Percentiles rank a stretch among this genome's conserved stretches.
phyloP scores from a whole-genome alignment of 2,329 filamentous ascomycete species.

The Trichophyton benhamiae region DNA sequence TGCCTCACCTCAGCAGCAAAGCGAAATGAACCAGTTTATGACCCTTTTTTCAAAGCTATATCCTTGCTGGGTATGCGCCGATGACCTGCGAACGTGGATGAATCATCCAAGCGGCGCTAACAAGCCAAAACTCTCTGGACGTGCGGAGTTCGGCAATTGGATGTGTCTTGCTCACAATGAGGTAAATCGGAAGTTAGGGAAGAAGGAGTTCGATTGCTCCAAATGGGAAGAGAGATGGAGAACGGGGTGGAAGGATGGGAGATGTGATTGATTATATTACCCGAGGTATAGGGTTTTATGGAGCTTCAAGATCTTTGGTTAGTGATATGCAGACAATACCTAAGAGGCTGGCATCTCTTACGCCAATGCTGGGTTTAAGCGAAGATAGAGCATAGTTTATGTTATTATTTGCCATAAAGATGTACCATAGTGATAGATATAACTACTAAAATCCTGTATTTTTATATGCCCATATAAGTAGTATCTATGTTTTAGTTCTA shows the following conservation, averaged over 20 bases:
- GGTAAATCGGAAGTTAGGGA: conserved; percentile 63
- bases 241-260: conserved; percentile 65
- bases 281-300: background rate
- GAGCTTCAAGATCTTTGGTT: background rate
- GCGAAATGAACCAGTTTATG: conserved; percentile 67
- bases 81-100: conserved; percentile 80
- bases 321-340: background rate
- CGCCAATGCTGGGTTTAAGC: background rate
- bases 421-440: background rate
- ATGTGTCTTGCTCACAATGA: conserved; percentile 42
- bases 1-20: conserved; percentile 58
- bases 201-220: conserved; percentile 77
- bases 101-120: conserved; percentile 45
- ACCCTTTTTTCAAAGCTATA: conserved; percentile 73
- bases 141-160: conserved; percentile 38
- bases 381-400: background rate
- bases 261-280: conserved; percentile 42
- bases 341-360: background rate
- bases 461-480: background rate
- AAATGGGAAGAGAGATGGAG: conserved; percentile 91
- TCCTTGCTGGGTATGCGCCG: conserved; percentile 89
- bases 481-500: background rate
- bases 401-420: background rate
- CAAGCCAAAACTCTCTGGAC: conserved; percentile 46
- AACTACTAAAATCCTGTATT: background rate